Evolutionary conservation across 2,329 filamentous ascomycete species (phyloP), one percentile per base, ranked within the genome.

Genomic region (Fusarium dlaminii): DNA sequence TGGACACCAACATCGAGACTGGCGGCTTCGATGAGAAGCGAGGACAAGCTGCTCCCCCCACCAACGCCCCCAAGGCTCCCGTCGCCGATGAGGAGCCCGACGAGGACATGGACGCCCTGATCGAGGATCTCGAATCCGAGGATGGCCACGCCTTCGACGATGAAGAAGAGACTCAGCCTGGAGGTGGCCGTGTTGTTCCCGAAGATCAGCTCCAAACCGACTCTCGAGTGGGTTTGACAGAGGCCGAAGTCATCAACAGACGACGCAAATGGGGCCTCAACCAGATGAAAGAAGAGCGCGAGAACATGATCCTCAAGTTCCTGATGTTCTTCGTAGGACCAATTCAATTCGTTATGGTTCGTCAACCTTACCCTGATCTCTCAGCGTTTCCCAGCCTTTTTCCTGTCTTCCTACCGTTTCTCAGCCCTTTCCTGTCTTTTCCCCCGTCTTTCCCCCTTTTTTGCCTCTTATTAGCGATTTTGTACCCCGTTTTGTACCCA

Each of bases 291-390:
- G 94, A 97, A 85, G 93, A 96, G 86, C 95, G 94, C 85, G 92
- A 95, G 84, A 97, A 95, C 80, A 80, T 95, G 66, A 84, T 95
- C 70, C 88, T 96, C 79, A 96, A 97, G 87, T 97, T 97, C 84
- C 83, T 90, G 79, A 87, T 89, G 78, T 96, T 93, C 86, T 97
- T 97, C 83, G 87, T 96, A 63, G 95, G 95, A 75, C 95, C 95
- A 30, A 96, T 97, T 76, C 94, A 97, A 82, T 96, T 96, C 84
- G 94, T 97, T 81, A 97, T 97, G 94, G 92, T 92, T 82, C 81
- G 90, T 83, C 10, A 54, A 37, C 24, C 34, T 20, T 29, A 29
- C 20, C 51, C 51, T 37, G 5, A 52, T 52, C 11, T 52, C 13
- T n/a, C 8, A 29, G 27, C 13, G 7, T 37, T 37, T 9, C 10